Percentiles rank a stretch among this genome's conserved stretches.
phyloP scores from a whole-genome alignment of 768 basidiomycete genomes.

The Tulasnella sp. region DNA sequence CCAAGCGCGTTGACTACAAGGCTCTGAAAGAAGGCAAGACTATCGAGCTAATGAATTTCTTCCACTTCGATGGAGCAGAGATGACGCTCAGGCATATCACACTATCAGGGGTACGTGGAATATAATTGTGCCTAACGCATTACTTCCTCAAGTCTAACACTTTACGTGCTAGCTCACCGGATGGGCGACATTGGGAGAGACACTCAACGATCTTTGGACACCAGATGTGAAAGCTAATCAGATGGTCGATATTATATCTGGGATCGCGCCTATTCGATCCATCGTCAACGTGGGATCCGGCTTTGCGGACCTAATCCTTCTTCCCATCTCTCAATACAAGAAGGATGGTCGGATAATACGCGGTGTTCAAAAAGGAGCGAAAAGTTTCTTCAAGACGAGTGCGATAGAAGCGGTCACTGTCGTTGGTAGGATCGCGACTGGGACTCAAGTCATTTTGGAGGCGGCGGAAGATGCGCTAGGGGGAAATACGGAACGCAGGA shows the following conservation, averaged over 20 bases:
- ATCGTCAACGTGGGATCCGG: slow-evolving; percentile 97
- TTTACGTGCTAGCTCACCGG: slow-evolving; percentile 61
- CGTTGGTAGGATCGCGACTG: slow-evolving; percentile 87
- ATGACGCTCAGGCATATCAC: slow-evolving; percentile 95
- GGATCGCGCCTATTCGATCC: slow-evolving; percentile 90
- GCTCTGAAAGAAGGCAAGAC: slow-evolving; percentile 84
- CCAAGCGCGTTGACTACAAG: slow-evolving; percentile 87
- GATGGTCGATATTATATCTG: slow-evolving; percentile 91
- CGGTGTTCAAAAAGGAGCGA: slow-evolving; percentile 89
- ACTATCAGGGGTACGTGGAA: slow-evolving; percentile 64
- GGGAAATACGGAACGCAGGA: slow-evolving; percentile 27
- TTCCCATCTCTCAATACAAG: slow-evolving; percentile 95
- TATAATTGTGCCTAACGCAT: neutral
- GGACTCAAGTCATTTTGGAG: slow-evolving; percentile 95
- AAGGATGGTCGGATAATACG: slow-evolving; percentile 89
- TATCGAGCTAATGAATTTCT: slow-evolving; percentile 99
- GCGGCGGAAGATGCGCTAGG: slow-evolving; percentile 87
- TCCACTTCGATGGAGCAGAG: slow-evolving; percentile 98
- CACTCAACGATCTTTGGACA: slow-evolving; percentile 97
- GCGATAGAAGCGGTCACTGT: slow-evolving; percentile 93
- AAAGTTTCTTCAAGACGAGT: slow-evolving; percentile 85
- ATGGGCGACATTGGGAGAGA: slow-evolving; percentile 80
- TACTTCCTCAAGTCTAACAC: neutral
- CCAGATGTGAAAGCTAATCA: slow-evolving; percentile 99
- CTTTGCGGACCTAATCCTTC: slow-evolving; percentile 86